Base-by-base conservation (phyloP, 1,284 basidiomycete genomes). In the Amylostereum areolatum region DNA sequence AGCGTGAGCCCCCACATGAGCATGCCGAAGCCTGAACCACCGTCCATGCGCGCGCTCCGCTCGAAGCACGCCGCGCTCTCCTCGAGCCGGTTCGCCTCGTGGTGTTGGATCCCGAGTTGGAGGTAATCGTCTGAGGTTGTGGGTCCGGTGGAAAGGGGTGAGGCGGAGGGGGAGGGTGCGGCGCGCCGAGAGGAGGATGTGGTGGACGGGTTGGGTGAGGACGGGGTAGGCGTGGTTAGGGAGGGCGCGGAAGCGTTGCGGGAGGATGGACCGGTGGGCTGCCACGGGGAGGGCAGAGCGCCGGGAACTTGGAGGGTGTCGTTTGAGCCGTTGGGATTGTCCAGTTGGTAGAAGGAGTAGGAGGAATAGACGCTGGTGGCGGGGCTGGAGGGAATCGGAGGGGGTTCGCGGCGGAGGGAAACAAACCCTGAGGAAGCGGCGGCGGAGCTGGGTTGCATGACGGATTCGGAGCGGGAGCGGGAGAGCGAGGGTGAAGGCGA, bases 1-100 rank as follows among this genome's bases (percentile, higher is more conserved):
- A 94, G 68, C n/a, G 89, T 75, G 45, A 95, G 71, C 1, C 92
- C 92, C 77, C 87, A 94, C 89, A 95, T 92, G 53, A 94, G 71
- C 91, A 94, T 94, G 10, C 92, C 92, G 2, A 89, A 83, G 2
- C 86, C 88, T 62, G 88, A 92, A 1, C 92, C 92, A 2, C 90
- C 91, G 35, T 76, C 69, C 48, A 81, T 69, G 47, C 76, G 87
- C 9, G 92, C 91, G 36, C 83, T 82, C 62, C 79, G 78, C 69
- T 94, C 89, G 64, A 96, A 95, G 64, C 76, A 90, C 42, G 68
- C 66, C 0, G 89, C 90, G 3, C 88, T 85, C 52, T 91, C 84
- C 33, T 68, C 65, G 1, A 95, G 71, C 40, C 83, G 76, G 60
- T 92, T 88, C 27, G 80, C 77, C 65, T 94, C 88, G 64, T 95